Conservation (phyloP, 164 flowering plant genomes). For the Cinnamomum chago region DNA sequence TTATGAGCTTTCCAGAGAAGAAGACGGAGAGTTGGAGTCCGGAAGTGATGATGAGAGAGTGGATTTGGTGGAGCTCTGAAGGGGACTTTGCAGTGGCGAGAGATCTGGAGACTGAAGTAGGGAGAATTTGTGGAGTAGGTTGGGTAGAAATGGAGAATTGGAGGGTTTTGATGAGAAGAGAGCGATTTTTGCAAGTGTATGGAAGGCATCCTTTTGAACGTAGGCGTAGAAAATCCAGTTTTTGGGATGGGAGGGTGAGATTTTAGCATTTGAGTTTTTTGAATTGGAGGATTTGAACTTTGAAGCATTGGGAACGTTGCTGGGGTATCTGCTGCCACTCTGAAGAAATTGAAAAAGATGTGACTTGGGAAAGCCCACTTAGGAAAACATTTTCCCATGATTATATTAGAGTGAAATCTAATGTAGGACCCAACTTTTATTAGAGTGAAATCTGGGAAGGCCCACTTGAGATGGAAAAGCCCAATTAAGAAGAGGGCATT, state of each 20-base stretch:
- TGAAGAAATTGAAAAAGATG: no score
- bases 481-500: no score
- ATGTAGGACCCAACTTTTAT: no score
- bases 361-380: no score
- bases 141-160: constrained; percentile 6
- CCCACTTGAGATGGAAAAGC: no score
- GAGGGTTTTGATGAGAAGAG: not conserved
- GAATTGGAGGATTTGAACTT: not conserved
- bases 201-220: not conserved
- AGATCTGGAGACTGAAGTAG: constrained; percentile 25
- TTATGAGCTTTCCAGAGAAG: constrained; percentile 46
- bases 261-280: not conserved
- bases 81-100: constrained; percentile 16
- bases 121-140: constrained; percentile 10
- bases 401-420: no score
- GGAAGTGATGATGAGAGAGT: constrained; percentile 29
- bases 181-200: not conserved
- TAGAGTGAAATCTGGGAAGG: no score
- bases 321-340: not conserved
- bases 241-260: not conserved
- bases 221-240: constrained; percentile 4
- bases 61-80: constrained; percentile 28
- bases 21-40: constrained; percentile 34
- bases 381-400: no score
- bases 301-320: not conserved